Evolutionary conservation across 2,329 filamentous ascomycete genomes (phyloP).

Genomic region (Dactylellina leptospora): DNA sequence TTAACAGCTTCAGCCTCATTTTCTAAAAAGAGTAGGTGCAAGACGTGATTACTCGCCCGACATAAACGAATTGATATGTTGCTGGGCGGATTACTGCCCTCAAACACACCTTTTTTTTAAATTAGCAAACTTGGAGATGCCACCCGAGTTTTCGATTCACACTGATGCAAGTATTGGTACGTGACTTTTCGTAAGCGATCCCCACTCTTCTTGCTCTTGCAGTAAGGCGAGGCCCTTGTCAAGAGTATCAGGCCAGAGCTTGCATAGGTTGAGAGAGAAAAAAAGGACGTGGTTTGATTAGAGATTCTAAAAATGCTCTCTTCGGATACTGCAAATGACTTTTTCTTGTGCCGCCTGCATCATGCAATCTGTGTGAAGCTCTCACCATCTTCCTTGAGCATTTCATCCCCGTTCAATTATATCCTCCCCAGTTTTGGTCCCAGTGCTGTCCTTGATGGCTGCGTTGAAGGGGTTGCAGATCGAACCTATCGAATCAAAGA

Average conservation of each 20-base stretch:
- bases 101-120: background rate
- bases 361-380: conserved; percentile 19
- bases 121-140: conserved; percentile 11
- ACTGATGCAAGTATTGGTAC: conserved; percentile 15
- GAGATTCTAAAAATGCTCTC: too few species aligned
- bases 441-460: background rate
- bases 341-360: conserved; percentile 12
- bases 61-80: background rate
- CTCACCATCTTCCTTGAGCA: background rate
- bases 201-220: conserved; percentile 23
- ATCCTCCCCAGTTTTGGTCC: background rate
- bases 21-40: conserved; percentile 12
- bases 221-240: conserved; percentile 43
- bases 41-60: background rate
- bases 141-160: conserved; percentile 24
- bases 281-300: too few species aligned
- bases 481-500: background rate
- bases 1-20: conserved; percentile 40
- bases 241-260: conserved; percentile 26
- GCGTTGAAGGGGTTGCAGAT: conserved; percentile 16
- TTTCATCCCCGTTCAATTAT: background rate
- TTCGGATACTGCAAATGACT: too few species aligned
- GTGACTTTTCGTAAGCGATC: conserved; percentile 1
- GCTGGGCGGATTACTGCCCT: background rate
- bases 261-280: too few species aligned